Conservation (phyloP, 768 basidiomycete species). For the Tephrocybe sp. region DNA sequence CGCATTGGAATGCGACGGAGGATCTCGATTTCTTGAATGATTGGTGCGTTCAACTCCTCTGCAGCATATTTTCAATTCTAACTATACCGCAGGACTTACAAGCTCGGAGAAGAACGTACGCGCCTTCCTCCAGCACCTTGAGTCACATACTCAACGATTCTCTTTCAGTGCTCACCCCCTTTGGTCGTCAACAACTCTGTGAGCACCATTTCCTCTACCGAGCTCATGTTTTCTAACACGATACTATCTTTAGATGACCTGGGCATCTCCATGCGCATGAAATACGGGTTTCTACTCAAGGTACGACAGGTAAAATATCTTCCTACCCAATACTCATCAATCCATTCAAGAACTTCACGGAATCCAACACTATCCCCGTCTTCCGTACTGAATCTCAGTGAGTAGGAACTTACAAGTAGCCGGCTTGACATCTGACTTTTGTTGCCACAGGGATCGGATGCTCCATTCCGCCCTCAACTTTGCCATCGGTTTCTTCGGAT, state of each 20-base stretch:
- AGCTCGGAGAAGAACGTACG: slow-evolving; percentile 83
- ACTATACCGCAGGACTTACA: slow-evolving; percentile 66
- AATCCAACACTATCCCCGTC: slow-evolving; percentile 63
- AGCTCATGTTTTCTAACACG: background rate
- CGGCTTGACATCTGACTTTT: background rate
- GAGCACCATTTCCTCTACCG: slow-evolving; percentile 20
- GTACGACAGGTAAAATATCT: slow-evolving; percentile 24
- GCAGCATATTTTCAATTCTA: too few species aligned
- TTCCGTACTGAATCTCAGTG: slow-evolving; percentile 80
- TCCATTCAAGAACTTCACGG: slow-evolving; percentile 51
- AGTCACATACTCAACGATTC: slow-evolving; percentile 10
- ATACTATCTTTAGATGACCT: slow-evolving; percentile 47
- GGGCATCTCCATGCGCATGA: slow-evolving; percentile 68
- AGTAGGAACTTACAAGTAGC: slow-evolving; percentile 13
- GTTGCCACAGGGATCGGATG: slow-evolving; percentile 63
- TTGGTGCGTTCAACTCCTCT: slow-evolving; percentile 53
- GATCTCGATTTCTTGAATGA: slow-evolving; percentile 75
- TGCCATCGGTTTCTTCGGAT: slow-evolving; percentile 75
- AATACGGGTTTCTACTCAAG: slow-evolving; percentile 79
- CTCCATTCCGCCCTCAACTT: slow-evolving; percentile 64
- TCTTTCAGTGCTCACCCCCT: slow-evolving; percentile 77
- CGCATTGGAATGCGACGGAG: slow-evolving; percentile 64
- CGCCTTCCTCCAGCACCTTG: background rate
- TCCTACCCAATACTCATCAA: background rate
- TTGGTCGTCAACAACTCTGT: slow-evolving; percentile 87